Evolutionary conservation across 1,284 basidiomycete species (phyloP).

Genomic region (Malassezia vespertilionis): DNA sequence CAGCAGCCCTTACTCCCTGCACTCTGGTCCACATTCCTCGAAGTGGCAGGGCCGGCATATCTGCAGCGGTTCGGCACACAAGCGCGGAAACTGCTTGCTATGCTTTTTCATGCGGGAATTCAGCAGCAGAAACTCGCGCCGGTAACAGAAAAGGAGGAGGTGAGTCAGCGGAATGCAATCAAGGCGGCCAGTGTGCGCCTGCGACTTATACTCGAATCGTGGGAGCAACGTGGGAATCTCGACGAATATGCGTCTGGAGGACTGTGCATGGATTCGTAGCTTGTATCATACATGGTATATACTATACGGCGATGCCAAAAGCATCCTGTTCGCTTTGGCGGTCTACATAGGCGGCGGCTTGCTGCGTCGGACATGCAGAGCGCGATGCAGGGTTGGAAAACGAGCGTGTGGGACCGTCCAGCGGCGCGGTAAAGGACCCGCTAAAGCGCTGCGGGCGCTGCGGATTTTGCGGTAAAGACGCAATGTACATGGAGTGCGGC

Average conservation of each 20-base stretch:
- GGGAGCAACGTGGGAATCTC: slow-evolving; percentile 27
- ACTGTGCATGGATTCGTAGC: slow-evolving; percentile 10
- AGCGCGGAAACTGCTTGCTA: slow-evolving; percentile 27
- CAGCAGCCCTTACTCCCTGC: slow-evolving; percentile 32
- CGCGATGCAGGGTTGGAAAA: too few species aligned
- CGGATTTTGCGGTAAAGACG: too few species aligned
- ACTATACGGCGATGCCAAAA: slow-evolving; percentile 3
- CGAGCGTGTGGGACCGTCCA: too few species aligned
- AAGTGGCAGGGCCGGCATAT: slow-evolving; percentile 28
- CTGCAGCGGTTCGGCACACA: slow-evolving; percentile 31
- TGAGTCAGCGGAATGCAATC: slow-evolving; percentile 17
- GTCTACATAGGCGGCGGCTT: neutral
- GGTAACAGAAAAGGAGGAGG: too few species aligned
- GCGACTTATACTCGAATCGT: slow-evolving; percentile 44
- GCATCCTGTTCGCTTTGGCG: neutral
- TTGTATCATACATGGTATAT: slow-evolving; percentile 4
- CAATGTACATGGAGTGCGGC: too few species aligned
- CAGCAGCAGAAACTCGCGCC: slow-evolving; percentile 23
- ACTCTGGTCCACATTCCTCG: slow-evolving; percentile 36
- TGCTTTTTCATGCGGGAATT: slow-evolving; percentile 33
- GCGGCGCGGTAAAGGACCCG: too few species aligned
- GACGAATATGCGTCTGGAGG: slow-evolving; percentile 11
- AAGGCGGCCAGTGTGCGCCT: slow-evolving; percentile 37
- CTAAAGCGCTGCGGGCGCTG: too few species aligned
- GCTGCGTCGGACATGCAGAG: neutral